Evolutionary conservation across 106 monocot genomes (phyloP), one percentile per base, ranked within the genome.

Genomic region (Allium fistulosum): DNA sequence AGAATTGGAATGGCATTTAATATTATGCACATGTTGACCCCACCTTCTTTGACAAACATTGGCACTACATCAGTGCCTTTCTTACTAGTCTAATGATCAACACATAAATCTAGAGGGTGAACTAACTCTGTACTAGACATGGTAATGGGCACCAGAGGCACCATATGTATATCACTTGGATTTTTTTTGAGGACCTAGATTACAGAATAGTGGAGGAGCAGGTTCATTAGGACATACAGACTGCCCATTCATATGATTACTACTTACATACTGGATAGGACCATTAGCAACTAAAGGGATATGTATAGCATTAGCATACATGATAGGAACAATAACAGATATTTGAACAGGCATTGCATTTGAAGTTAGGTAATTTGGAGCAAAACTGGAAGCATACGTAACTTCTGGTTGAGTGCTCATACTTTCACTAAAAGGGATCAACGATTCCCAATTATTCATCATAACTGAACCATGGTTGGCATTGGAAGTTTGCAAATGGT

Each of bases 151-250:
- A 50, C 80, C 65, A 77, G 74, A 50, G 69, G 82, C 50, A 68
- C 45, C 52, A 74, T 28, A 58, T 81, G 63, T 46, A 64, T 53
- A 57, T 47, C 55, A 26, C 72, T 79, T 49, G 79, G 62, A 63
- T 61, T 46, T 46, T 46, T 77, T 78, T 68, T 60, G 74, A 55
- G 78, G 81, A 79, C 76, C 81, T 16, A 78, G 75, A 51, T 76
- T 81, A 45, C 63, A 70, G 70, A 81, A 80, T 17, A 81, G 72
- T 47, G 80, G 59, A 1, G 59, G 51, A 60, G 16, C 22, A 46
- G 68, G 49, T 65, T 67, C 84, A 52, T 49, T 74, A 15, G 71
- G 26, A 62, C 71, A 75, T 65, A 73, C 78, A 11, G 28, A 61
- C 63, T 59, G 73, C 26, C 37, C 60, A 63, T 59, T 61, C 7